These are phyloP conservation scores for Capsicum rhomboideum DNA, from an alignment of 257 asterid genomes.

Conservation along the genomic window DNA sequence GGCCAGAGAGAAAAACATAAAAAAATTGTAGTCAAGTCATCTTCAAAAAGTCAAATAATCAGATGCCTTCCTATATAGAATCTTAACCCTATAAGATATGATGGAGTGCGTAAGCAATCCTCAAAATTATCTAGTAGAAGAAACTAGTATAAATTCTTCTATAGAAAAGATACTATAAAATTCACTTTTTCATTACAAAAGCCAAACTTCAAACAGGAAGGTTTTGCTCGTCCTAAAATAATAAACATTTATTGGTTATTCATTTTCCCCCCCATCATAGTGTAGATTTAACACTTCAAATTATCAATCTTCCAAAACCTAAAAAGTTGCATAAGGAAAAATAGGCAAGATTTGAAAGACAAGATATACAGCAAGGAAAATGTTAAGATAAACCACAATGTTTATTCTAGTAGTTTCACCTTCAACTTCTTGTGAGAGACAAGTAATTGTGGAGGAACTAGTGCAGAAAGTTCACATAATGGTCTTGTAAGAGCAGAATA, in stretches of 20 bases:
- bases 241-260: not conserved
- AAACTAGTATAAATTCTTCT: not conserved
- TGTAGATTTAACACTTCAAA: not conserved
- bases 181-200: not conserved
- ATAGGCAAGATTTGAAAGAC: not conserved
- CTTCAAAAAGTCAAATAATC: not conserved
- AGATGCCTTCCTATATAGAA: not conserved
- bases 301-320: not conserved
- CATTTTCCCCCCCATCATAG: not conserved
- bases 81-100: not conserved
- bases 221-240: not conserved
- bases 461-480: constrained; percentile 86
- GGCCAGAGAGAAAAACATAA: not conserved
- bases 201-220: not conserved
- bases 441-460: constrained; percentile 90
- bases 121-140: not conserved
- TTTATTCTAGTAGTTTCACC: constrained; percentile 25
- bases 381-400: not conserved
- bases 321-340: not conserved
- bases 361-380: not conserved
- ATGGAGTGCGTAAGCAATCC: not conserved
- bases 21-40: not conserved
- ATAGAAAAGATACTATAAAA: not conserved
- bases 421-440: constrained; percentile 95
- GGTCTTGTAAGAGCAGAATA: constrained; percentile 98